A percentile compares a stretch with the other conserved stretches of the same genome.
Evolutionary conservation across 176 grass and related monocot genomes (phyloP).

Genomic region (Guadua angustifolia): DNA sequence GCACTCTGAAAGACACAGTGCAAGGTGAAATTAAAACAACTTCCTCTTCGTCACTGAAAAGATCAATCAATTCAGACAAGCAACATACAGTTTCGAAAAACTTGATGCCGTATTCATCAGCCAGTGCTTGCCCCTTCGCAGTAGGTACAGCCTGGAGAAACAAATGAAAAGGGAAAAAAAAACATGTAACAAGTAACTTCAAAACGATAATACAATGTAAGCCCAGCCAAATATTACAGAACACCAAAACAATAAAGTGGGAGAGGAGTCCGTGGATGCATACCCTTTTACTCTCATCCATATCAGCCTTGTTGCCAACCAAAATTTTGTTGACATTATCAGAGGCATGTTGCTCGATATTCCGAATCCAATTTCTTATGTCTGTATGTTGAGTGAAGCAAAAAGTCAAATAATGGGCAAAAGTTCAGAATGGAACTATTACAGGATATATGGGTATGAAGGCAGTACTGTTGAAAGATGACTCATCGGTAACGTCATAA

Average conservation of each 20-base stretch:
- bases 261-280: neutral
- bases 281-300: conserved; percentile 98
- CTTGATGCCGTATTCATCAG: conserved; percentile 96
- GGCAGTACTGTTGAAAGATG: conserved; percentile 95
- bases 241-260: neutral
- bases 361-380: conserved; percentile 97
- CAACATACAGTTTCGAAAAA: conserved; percentile 95
- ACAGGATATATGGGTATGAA: conserved; percentile 23
- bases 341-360: conserved; percentile 97
- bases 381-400: conserved; percentile 47
- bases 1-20: conserved; percentile 68
- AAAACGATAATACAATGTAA: neutral
- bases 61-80: conserved; percentile 1
- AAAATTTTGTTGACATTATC: conserved; percentile 98
- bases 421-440: conserved; percentile 18
- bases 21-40: conserved; percentile 1
- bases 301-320: conserved; percentile 97
- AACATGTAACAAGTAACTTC: conserved; percentile 23
- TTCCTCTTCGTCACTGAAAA: neutral
- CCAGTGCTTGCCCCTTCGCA: conserved; percentile 89
- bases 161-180: neutral
- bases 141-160: conserved; percentile 87
- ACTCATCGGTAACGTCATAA: conserved; percentile 95
- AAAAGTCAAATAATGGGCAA: conserved; percentile 41
- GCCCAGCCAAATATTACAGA: conserved; percentile 26